Conservation (phyloP, 1,284 basidiomycete genomes). For the Trichosporon asahii region DNA sequence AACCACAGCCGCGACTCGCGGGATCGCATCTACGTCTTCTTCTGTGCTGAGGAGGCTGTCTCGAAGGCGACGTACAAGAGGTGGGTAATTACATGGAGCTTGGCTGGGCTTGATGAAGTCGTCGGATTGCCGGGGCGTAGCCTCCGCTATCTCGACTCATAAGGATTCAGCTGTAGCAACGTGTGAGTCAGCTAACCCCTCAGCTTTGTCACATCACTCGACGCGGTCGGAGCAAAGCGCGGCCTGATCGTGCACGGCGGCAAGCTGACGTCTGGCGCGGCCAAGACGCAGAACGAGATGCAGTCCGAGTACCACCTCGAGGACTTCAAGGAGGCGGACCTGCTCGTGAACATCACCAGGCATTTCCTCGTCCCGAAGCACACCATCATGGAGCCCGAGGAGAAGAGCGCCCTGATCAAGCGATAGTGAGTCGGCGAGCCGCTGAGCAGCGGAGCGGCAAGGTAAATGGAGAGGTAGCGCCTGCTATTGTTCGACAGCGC, state of each 20-base stretch:
- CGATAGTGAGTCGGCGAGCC: constrained; percentile 71
- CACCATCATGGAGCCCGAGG: constrained; percentile 77
- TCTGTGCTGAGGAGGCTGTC: constrained; percentile 86
- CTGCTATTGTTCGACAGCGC: not conserved
- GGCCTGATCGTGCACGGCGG: constrained; percentile 95
- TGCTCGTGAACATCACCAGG: constrained; percentile 95
- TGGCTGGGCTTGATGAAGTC: too few species aligned
- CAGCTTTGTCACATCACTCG: constrained; percentile 80
- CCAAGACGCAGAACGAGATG: constrained; percentile 93
- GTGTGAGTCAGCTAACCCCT: not conserved
- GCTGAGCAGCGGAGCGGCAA: not conserved
- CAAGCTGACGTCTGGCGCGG: constrained; percentile 93
- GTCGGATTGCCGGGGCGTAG: too few species aligned
- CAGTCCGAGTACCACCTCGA: constrained; percentile 80
- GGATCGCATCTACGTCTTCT: constrained; percentile 90
- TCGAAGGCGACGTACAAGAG: constrained; percentile 94
- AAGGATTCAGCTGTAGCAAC: too few species aligned
- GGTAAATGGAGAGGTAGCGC: not conserved
- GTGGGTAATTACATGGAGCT: too few species aligned
- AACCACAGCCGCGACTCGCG: constrained; percentile 64
- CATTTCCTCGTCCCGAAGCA: constrained; percentile 94
- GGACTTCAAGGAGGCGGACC: constrained; percentile 93
- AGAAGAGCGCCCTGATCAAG: constrained; percentile 82
- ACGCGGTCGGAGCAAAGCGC: constrained; percentile 81
- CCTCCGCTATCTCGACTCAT: too few species aligned